These are phyloP conservation scores for Cyberlindnera samutprakarnensis DNA, from an alignment of 805 yeast species.

Conservation along the genomic window DNA sequence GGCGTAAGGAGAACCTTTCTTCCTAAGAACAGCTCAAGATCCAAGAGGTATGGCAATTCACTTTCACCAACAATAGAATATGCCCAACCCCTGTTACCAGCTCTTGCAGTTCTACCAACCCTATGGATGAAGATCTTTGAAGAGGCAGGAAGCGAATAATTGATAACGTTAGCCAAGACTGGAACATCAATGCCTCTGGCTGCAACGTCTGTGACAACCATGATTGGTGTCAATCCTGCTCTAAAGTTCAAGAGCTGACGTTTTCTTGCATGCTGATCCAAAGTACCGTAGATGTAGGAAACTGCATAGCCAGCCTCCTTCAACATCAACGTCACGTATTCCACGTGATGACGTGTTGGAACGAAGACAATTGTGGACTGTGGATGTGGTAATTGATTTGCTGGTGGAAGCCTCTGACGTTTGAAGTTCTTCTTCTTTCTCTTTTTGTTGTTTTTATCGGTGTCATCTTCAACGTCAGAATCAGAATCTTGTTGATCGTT, in stretches of 20 bases:
- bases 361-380: slow-evolving; percentile 88
- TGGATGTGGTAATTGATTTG: slow-evolving; percentile 77
- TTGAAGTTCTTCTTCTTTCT: slow-evolving; percentile 31
- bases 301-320: slow-evolving; percentile 77
- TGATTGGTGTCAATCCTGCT: slow-evolving; percentile 71
- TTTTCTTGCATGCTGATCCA: slow-evolving; percentile 92
- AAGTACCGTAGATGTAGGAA: slow-evolving; percentile 87
- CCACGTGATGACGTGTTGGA: slow-evolving; percentile 97
- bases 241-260: slow-evolving; percentile 82
- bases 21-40: slow-evolving; percentile 85
- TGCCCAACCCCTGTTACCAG: slow-evolving; percentile 98
- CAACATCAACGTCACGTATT: slow-evolving; percentile 67
- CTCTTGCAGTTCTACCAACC: slow-evolving; percentile 99
- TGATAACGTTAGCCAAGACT: slow-evolving; percentile 87
- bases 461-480: slow-evolving; percentile 45
- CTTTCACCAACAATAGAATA: slow-evolving; percentile 78
- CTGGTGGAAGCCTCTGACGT: slow-evolving; percentile 61
- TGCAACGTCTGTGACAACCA: slow-evolving; percentile 97
- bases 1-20: slow-evolving; percentile 65
- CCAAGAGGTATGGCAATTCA: slow-evolving; percentile 86
- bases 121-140: slow-evolving; percentile 94
- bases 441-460: slow-evolving; percentile 25
- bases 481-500: slow-evolving; percentile 35
- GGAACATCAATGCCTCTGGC: slow-evolving; percentile 99
- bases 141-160: slow-evolving; percentile 83